Evolutionary conservation across 495 filamentous ascomycete genomes (phyloP).

Genomic region (Talaromyces stipitatus): DNA sequence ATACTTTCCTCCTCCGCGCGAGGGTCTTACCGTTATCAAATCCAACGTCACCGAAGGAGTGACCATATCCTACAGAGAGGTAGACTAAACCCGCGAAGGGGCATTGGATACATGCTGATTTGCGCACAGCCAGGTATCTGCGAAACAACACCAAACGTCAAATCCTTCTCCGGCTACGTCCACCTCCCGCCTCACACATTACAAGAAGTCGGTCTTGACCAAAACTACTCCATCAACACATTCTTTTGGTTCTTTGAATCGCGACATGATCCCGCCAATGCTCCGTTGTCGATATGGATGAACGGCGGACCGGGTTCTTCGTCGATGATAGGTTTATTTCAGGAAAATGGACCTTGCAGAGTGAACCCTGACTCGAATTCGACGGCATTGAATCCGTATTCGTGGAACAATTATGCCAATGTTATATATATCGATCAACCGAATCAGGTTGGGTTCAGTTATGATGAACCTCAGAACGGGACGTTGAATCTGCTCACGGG

Average conservation of each 20-base stretch:
- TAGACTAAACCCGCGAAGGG: conserved; percentile 14
- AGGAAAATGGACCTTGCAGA: conserved; percentile 57
- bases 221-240: conserved; percentile 34
- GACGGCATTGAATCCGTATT: conserved; percentile 45
- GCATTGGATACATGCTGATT: not conserved
- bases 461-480: conserved; percentile 38
- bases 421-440: conserved; percentile 63
- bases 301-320: conserved; percentile 52
- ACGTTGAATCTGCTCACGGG: conserved; percentile 39
- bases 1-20: conserved; percentile 51
- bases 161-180: conserved; percentile 37
- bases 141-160: conserved; percentile 44
- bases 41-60: conserved; percentile 53
- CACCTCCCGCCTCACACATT: conserved; percentile 33
- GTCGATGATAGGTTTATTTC: conserved; percentile 54
- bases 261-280: conserved; percentile 39
- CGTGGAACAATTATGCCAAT: conserved; percentile 56
- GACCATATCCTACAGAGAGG: conserved; percentile 58
- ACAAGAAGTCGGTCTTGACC: conserved; percentile 23
- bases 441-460: conserved; percentile 55
- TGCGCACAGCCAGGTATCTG: conserved; percentile 37
- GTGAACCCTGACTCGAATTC: conserved; percentile 44
- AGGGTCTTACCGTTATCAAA: conserved; percentile 45
- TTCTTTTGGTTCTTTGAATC: conserved; percentile 49
- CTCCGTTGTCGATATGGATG: conserved; percentile 47